These are phyloP conservation scores for Dunaliella primolecta DNA, from an alignment of 139 green algal genomes.

Conservation along the genomic window DNA sequence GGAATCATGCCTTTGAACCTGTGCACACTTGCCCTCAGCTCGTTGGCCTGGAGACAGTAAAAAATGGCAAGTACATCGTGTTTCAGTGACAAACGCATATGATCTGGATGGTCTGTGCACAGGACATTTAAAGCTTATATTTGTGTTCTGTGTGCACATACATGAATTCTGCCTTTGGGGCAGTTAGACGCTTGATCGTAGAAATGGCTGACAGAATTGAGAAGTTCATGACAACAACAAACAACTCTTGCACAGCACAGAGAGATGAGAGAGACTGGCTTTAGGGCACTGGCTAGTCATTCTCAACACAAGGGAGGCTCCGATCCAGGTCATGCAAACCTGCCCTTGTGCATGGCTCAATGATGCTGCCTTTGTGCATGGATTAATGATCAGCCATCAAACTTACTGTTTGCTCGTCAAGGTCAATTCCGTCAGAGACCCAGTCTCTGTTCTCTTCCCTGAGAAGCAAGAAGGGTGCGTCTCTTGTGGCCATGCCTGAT, in stretches of 20 bases:
- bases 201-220: not conserved
- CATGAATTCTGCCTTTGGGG: constrained; percentile 2
- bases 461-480: not conserved
- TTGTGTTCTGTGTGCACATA: not conserved
- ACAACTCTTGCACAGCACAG: not conserved
- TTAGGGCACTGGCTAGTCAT: too few relatives aligned
- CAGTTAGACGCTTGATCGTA: not conserved
- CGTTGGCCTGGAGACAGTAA: constrained; percentile 9
- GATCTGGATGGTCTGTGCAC: not conserved
- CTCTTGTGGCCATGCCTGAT: not conserved
- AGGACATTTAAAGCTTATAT: not conserved
- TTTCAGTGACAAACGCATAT: not conserved
- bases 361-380: too few relatives aligned
- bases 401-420: constrained; percentile 7
- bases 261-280: too few relatives aligned
- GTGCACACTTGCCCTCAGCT: constrained; percentile 10
- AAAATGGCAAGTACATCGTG: not conserved
- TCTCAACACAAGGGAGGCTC: too few relatives aligned
- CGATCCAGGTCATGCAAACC: not conserved
- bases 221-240: not conserved
- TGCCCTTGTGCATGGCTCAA: not conserved
- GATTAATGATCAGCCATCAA: not conserved
- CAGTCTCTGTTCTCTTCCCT: constrained; percentile 20
- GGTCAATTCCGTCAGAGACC: constrained; percentile 27
- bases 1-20: constrained; percentile 27